Base-by-base conservation (phyloP, 345 rosid genomes). In the Schrenkiella parvula region DNA sequence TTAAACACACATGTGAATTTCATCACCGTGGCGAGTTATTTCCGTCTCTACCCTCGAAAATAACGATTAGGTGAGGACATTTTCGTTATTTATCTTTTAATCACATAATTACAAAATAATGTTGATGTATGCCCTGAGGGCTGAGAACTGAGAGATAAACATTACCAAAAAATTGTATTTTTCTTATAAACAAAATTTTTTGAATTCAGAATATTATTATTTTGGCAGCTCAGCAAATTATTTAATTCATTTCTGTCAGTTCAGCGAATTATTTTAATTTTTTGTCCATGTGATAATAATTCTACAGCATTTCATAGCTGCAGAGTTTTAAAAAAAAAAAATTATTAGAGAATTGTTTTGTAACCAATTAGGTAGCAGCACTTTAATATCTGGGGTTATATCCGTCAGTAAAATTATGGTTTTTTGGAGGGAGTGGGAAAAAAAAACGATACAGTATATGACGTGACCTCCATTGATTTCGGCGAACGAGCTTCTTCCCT, bases 371-470 rank as follows among this genome's bases (percentile, higher is more conserved):
- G 56, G 64, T 74, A 57, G 47, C 57, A 75, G 64, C 52, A 51
- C 64, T 75, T 67, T 35, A 76, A 76, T 70, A 76, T 48, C 76
- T 14, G 71, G 22, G 80, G 76, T 3, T 70, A 64, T 70, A 64
- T 64, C 3, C 37, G 80, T 70, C 71, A 56, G 13, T 57, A 12
- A 1, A 57, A 37, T 32, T 18, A 46, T 35, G 10, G 8, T 63
- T 22, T 51, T 74, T 76, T 76, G 80, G 80, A 76, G 80, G 80
- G 80, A 76, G 80, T 64, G 70, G 56, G 65, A 59, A 34, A 61
- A 41, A 48, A 35, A 57, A 38, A 37, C 35, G 37, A 56, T 31
- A 22, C 56, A 51, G 56, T 25, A 63, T 56, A 60, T 78, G 81
- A 72, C 81, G 78, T 72, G 81, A 72, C 81, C 78, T 53, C 75